phyloP scores from a whole-genome alignment of 768 basidiomycete genomes.

The Rhizopogon salebrosus region DNA sequence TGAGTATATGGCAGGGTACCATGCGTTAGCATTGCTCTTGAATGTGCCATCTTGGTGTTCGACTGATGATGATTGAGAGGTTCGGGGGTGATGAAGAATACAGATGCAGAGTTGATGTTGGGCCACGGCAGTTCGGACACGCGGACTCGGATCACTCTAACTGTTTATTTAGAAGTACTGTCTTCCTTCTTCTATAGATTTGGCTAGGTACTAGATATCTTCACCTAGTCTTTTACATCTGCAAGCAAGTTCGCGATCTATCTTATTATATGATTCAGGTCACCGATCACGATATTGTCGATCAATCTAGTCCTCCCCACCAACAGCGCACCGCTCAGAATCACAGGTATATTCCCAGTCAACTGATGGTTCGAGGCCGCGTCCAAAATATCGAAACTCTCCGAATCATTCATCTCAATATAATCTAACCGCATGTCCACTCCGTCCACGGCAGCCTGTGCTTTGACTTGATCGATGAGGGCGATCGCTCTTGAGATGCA shows the following conservation, averaged over 20 bases:
- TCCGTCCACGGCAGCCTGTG: conserved; percentile 26
- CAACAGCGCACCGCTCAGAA: conserved; percentile 85
- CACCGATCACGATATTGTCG: conserved; percentile 83
- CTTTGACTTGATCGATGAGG: conserved; percentile 31
- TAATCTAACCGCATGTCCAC: conserved; percentile 75
- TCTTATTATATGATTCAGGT: conserved; percentile 17
- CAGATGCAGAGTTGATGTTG: background rate
- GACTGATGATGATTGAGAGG: background rate
- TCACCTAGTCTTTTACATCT: too few relatives aligned
- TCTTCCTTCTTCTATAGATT: too few relatives aligned
- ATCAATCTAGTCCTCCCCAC: conserved; percentile 86
- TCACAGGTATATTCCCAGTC: conserved; percentile 34
- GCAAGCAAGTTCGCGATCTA: background rate
- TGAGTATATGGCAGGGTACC: conserved; percentile 22
- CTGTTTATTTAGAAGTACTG: too few relatives aligned
- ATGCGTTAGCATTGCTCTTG: conserved; percentile 13
- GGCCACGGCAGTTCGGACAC: too few relatives aligned
- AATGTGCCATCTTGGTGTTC: conserved; percentile 8
- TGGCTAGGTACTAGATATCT: too few relatives aligned
- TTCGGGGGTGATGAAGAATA: background rate
- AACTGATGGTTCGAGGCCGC: conserved; percentile 22
- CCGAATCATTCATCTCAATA: conserved; percentile 80
- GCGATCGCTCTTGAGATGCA: conserved; percentile 40
- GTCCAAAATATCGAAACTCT: conserved; percentile 63
- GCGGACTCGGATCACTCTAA: too few relatives aligned